phyloP scores from a whole-genome alignment of 306 rosid species.

The Cicer chorassanicum region DNA sequence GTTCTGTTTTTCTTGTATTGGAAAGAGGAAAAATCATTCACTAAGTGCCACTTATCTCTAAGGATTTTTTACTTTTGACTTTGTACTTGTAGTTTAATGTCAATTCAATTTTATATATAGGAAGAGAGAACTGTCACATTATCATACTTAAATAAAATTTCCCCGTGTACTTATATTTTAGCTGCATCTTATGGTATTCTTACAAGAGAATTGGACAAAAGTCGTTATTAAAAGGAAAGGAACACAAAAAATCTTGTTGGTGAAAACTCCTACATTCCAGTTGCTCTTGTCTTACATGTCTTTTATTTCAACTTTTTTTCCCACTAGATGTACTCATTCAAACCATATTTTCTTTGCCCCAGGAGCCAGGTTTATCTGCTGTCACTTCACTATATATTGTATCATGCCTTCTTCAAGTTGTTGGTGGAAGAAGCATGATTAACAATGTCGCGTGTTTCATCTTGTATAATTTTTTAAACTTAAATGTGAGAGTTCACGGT shows the following conservation, averaged over 20 bases:
- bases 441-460: slow-evolving; percentile 65
- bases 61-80: slow-evolving; percentile 9
- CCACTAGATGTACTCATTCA: slow-evolving; percentile 43
- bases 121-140: slow-evolving; percentile 16
- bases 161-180: slow-evolving; percentile 1
- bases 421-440: slow-evolving; percentile 64
- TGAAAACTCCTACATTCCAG: slow-evolving; percentile 32
- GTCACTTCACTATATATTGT: slow-evolving; percentile 63
- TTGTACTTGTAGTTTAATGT: slow-evolving; percentile 11
- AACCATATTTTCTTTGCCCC: slow-evolving; percentile 40
- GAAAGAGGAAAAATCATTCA: slow-evolving; percentile 17
- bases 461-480: slow-evolving; percentile 53
- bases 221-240: slow-evolving; percentile 31
- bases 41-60: slow-evolving; percentile 6
- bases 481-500: slow-evolving; percentile 43
- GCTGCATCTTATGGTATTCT: slow-evolving; percentile 20
- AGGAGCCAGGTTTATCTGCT: slow-evolving; percentile 69
- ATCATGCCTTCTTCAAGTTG: slow-evolving; percentile 78
- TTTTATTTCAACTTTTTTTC: slow-evolving; percentile 9
- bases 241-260: slow-evolving; percentile 25
- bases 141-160: neutral
- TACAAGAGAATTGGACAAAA: slow-evolving; percentile 1
- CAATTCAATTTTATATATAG: slow-evolving; percentile 16
- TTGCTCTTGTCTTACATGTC: slow-evolving; percentile 16
- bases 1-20: slow-evolving; percentile 12